phyloP scores from a whole-genome alignment of 352 stramenopile species.

The Paralagenidium karlingii region DNA sequence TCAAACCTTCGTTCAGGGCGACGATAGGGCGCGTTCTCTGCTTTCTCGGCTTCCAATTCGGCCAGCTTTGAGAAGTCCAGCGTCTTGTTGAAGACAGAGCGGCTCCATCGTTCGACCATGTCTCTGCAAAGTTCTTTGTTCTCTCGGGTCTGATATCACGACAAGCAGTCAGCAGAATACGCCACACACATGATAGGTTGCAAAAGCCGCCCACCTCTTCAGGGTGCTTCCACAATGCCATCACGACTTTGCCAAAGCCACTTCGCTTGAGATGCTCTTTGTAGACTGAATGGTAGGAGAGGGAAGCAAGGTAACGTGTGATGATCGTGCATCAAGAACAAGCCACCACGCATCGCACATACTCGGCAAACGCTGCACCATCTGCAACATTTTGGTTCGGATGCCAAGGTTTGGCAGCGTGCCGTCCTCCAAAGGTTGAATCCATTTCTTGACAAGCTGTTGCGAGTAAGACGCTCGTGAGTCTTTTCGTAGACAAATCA shows the following conservation, averaged over 20 bases:
- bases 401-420: slow-evolving; percentile 72
- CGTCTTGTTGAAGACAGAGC: slow-evolving; percentile 82
- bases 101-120: slow-evolving; percentile 79
- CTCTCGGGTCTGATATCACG: slow-evolving; percentile 33
- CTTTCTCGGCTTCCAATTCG: slow-evolving; percentile 77
- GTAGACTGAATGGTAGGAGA: slow-evolving; percentile 27
- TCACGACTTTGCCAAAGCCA: slow-evolving; percentile 81
- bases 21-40: slow-evolving; percentile 59
- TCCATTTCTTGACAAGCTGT: slow-evolving; percentile 85
- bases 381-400: slow-evolving; percentile 78
- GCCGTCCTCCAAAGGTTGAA: slow-evolving; percentile 69
- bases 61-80: slow-evolving; percentile 78
- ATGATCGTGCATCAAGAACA: not conserved
- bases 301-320: not conserved
- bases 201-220: slow-evolving; percentile 32
- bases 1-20: no score
- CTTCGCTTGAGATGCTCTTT: slow-evolving; percentile 85
- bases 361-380: slow-evolving; percentile 68
- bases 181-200: not conserved
- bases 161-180: not conserved
- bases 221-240: slow-evolving; percentile 81
- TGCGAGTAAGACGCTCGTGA: not conserved
- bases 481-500: not conserved
- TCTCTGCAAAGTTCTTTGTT: slow-evolving; percentile 82
- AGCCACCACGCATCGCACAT: not conserved